A percentile compares a stretch with the other conserved stretches of the same genome.
phyloP scores from a whole-genome alignment of 257 asterid genomes.

The Scutellaria baicalensis region DNA sequence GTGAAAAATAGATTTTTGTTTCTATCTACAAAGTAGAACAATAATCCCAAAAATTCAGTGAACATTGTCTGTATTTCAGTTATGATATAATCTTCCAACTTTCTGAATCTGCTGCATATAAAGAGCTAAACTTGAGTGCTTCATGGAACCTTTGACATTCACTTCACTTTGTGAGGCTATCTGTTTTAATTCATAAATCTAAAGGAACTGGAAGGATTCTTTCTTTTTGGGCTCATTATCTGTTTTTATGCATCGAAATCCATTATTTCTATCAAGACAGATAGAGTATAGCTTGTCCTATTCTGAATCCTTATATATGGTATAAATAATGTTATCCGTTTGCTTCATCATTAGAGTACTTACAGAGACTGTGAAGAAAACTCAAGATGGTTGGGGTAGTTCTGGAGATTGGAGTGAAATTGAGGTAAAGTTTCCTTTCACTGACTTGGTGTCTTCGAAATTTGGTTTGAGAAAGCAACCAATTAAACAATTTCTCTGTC shows the following conservation, averaged over 20 bases:
- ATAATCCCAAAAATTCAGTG: background rate
- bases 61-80: background rate
- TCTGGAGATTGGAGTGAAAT: conserved; percentile 76
- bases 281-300: background rate
- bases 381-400: conserved; percentile 54
- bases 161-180: background rate
- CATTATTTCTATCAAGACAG: background rate
- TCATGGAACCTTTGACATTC: background rate
- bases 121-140: background rate
- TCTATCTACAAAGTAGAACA: background rate
- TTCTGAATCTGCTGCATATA: background rate
- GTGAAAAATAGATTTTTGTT: background rate
- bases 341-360: conserved; percentile 51
- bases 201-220: background rate
- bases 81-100: background rate
- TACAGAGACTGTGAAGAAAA: conserved; percentile 66
- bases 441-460: background rate
- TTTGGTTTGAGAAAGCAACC: background rate
- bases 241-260: background rate
- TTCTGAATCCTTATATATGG: background rate
- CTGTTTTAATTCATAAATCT: background rate
- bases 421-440: conserved; percentile 42
- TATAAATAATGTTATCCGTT: background rate
- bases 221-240: background rate
- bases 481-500: background rate